Conservation (phyloP, 202 grass and related monocot species). For the Sporobolus alterniflorus region DNA sequence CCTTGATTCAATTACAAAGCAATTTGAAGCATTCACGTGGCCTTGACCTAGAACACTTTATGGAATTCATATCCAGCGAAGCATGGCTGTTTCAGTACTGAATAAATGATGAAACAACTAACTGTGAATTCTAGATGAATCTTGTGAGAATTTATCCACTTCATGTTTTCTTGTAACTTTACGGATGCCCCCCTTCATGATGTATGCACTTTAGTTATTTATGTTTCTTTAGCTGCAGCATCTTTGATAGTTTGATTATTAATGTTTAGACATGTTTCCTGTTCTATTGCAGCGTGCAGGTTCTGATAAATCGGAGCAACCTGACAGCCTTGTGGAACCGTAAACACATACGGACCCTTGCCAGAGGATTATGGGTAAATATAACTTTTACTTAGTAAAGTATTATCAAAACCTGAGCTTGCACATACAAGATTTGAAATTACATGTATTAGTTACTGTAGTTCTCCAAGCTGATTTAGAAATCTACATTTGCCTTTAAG, state of each 20-base stretch:
- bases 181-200: background rate
- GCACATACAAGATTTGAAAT: background rate
- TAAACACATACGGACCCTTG: conserved; percentile 3
- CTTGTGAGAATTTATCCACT: background rate
- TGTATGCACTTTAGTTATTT: background rate
- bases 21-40: background rate
- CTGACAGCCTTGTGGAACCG: conserved; percentile 26
- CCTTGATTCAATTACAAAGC: background rate
- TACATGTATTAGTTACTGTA: background rate
- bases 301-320: conserved; percentile 36
- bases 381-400: background rate
- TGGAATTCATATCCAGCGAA: background rate
- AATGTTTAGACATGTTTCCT: background rate
- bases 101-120: conserved; percentile 4
- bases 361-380: conserved; percentile 22
- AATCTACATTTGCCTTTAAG: conserved; percentile 16
- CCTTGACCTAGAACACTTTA: conserved; percentile 18
- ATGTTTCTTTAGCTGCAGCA: background rate
- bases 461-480: background rate
- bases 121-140: conserved; percentile 14
- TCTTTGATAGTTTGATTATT: background rate
- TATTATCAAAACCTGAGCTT: background rate
- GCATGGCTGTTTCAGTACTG: background rate
- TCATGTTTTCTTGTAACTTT: background rate
- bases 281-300: conserved; percentile 41